Conservation (phyloP, 2,329 filamentous ascomycete species). For the Cadophora sp. region DNA sequence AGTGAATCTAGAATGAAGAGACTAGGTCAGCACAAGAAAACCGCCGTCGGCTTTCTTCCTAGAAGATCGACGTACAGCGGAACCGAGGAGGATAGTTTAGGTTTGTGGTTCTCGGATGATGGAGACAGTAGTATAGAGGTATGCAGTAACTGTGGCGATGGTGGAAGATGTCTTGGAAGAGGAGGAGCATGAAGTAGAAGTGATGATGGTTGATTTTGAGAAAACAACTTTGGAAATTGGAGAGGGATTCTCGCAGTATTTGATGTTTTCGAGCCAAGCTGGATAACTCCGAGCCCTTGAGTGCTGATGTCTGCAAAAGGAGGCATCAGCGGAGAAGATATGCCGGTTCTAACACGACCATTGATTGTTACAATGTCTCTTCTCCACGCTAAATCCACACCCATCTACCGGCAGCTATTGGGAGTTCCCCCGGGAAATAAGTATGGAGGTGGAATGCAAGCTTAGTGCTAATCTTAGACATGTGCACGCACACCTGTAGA, state of each 20-base stretch:
- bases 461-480: conserved; percentile 2
- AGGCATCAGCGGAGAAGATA: background rate
- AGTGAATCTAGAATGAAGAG: background rate
- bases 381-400: background rate
- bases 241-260: background rate
- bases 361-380: background rate
- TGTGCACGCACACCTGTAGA: background rate
- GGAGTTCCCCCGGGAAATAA: background rate
- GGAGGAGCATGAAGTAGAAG: background rate
- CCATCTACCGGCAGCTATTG: conserved; percentile 5
- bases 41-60: too few relatives aligned
- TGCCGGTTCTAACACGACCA: background rate
- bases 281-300: background rate
- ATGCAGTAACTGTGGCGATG: background rate
- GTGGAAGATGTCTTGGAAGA: background rate
- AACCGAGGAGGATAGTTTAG: background rate
- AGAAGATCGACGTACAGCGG: background rate
- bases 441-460: conserved; percentile 2
- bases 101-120: background rate
- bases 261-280: background rate
- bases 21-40: background rate
- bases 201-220: background rate
- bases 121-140: background rate
- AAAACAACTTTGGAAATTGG: background rate
- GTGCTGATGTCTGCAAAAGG: background rate